Percentiles rank a stretch among this genome's conserved stretches.
These are phyloP conservation scores for Talaromyces marneffei DNA, from an alignment of 2,329 filamentous ascomycete genomes.

Conservation along the genomic window DNA sequence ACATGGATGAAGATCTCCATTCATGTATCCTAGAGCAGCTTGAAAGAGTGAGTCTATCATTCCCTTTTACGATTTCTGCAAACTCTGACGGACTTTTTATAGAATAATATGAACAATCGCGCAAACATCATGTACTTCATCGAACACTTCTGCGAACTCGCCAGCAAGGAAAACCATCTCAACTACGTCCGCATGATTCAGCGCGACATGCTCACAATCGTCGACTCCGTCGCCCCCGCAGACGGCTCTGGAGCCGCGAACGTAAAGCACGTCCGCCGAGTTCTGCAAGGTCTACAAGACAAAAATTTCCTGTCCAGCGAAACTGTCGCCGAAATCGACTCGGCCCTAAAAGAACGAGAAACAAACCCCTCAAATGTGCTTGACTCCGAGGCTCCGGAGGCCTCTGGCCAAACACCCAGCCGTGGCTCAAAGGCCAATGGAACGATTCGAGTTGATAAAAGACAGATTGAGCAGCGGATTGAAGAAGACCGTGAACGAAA, in stretches of 20 bases:
- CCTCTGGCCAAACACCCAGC: slow-evolving; percentile 25
- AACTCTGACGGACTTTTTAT: background rate
- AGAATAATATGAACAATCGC: slow-evolving; percentile 93
- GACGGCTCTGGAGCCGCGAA: slow-evolving; percentile 87
- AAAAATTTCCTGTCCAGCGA: slow-evolving; percentile 70
- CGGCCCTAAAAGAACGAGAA: slow-evolving; percentile 74
- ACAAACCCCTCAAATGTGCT: slow-evolving; percentile 57
- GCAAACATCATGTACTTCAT: slow-evolving; percentile 99
- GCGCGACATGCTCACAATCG: slow-evolving; percentile 81
- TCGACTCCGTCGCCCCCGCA: slow-evolving; percentile 84
- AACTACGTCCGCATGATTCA: slow-evolving; percentile 94
- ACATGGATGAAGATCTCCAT: slow-evolving; percentile 95
- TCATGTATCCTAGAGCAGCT: slow-evolving; percentile 96
- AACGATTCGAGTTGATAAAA: slow-evolving; percentile 61
- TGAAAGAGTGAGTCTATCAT: slow-evolving; percentile 59
- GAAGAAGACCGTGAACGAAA: slow-evolving; percentile 95
- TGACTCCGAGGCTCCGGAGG: slow-evolving; percentile 34
- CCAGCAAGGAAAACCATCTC: slow-evolving; percentile 65
- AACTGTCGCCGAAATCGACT: slow-evolving; percentile 73
- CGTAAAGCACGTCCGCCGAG: slow-evolving; percentile 82
- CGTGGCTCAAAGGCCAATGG: slow-evolving; percentile 30
- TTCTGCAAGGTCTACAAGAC: slow-evolving; percentile 62
- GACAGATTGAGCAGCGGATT: slow-evolving; percentile 89
- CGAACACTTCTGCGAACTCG: slow-evolving; percentile 86
- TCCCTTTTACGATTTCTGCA: background rate